These are phyloP conservation scores for Chrysanthemum lavandulifolium DNA, from an alignment of 129 eudicot genomes.

Conservation along the genomic window DNA sequence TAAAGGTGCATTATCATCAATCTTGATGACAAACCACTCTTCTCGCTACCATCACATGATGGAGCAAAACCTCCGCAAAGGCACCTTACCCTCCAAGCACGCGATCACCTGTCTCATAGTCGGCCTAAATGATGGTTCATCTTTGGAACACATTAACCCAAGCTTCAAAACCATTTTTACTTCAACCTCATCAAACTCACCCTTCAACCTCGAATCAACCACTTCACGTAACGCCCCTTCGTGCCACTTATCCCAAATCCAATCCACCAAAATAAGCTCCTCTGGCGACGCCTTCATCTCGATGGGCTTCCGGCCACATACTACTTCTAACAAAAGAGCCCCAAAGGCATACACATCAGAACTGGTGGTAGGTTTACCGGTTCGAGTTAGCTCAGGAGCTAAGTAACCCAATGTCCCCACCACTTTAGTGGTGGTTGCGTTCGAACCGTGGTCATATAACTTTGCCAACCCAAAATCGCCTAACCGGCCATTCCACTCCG, in stretches of 20 bases:
- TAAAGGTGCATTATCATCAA: constrained; percentile 23
- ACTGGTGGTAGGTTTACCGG: constrained; percentile 56
- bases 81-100: constrained; percentile 36
- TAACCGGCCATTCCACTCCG: constrained; percentile 41
- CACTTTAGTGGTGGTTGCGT: constrained; percentile 42
- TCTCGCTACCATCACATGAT: constrained; percentile 17
- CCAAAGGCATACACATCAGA: constrained; percentile 66
- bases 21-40: constrained; percentile 20
- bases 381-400: constrained; percentile 56
- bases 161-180: constrained; percentile 49
- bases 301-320: constrained; percentile 50
- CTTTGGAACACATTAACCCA: constrained; percentile 53
- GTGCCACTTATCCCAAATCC: constrained; percentile 43
- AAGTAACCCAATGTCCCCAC: constrained; percentile 64
- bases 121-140: constrained; percentile 35
- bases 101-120: constrained; percentile 40
- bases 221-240: constrained; percentile 33
- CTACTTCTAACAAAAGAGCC: constrained; percentile 56
- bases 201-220: constrained; percentile 38
- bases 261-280: constrained; percentile 45
- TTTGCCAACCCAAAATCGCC: constrained; percentile 75
- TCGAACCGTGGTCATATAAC: constrained; percentile 53
- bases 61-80: constrained; percentile 29
- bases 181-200: constrained; percentile 33
- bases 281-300: constrained; percentile 24